These are phyloP conservation scores for Amborella trichopoda DNA, from an alignment of 164 flowering plant genomes.

Conservation along the genomic window DNA sequence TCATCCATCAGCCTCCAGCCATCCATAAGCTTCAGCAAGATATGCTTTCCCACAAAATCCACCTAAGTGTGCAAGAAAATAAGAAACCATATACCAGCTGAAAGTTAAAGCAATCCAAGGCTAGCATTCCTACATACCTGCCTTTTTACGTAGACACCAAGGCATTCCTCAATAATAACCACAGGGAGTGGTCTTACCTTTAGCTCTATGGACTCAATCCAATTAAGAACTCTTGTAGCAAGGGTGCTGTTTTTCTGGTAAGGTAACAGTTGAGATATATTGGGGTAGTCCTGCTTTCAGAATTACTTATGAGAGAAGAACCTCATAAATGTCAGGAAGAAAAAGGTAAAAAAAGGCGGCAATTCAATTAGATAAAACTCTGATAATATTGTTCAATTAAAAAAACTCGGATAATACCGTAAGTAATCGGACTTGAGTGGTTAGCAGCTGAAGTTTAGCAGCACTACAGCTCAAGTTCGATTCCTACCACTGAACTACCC, in stretches of 20 bases:
- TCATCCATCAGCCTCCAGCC: slow-evolving; percentile 98
- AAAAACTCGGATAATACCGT: too few relatives aligned
- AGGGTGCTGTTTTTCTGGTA: slow-evolving; percentile 84
- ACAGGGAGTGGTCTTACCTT: slow-evolving; percentile 64
- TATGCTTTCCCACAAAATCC: slow-evolving; percentile 66
- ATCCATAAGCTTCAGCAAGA: slow-evolving; percentile 68
- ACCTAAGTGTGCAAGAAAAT: slow-evolving; percentile 45
- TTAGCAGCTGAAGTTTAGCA: too few relatives aligned
- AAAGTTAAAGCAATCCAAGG: too few relatives aligned
- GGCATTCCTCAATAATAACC: slow-evolving; percentile 84
- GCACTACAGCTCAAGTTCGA: too few relatives aligned
- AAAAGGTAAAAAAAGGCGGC: too few relatives aligned
- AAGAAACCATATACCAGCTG: not conserved
- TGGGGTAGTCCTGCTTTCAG: slow-evolving; percentile 47
- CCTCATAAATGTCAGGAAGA: too few relatives aligned
- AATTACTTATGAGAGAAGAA: slow-evolving; percentile 3
- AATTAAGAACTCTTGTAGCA: slow-evolving; percentile 55
- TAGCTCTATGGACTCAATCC: slow-evolving; percentile 48
- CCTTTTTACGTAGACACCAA: slow-evolving; percentile 54
- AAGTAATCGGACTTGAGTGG: too few relatives aligned
- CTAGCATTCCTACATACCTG: too few relatives aligned
- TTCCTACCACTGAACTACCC: not conserved
- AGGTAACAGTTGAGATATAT: slow-evolving; percentile 60
- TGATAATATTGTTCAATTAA: too few relatives aligned
- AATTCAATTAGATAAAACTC: too few relatives aligned